Percentiles rank a stretch among this genome's conserved stretches.
phyloP scores from a whole-genome alignment of 1,139 yeast genomes.

The Yamadazyma atmosphaerica region DNA sequence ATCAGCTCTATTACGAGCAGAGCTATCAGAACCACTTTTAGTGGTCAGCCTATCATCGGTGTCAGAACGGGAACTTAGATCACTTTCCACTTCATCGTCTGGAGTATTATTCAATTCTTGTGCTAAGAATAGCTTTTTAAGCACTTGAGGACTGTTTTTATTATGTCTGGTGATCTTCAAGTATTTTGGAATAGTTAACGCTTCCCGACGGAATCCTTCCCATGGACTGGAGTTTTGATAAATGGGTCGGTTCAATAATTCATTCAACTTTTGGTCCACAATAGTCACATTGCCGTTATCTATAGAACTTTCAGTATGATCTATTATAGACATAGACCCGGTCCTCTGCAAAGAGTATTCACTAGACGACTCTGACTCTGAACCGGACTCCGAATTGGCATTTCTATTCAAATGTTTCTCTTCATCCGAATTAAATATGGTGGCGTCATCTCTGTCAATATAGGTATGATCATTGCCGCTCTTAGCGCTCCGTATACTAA shows the following conservation, averaged over 20 bases:
- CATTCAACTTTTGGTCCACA: conserved; percentile 8
- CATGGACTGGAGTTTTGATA: conserved; percentile 24
- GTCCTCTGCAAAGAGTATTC: conserved; percentile 12
- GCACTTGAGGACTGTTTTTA: conserved; percentile 42
- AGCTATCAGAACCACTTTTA: conserved; percentile 9
- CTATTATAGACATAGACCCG: conserved; percentile 9
- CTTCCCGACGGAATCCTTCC: conserved; percentile 36
- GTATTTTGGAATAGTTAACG: conserved; percentile 54
- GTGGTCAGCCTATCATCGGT: conserved; percentile 3
- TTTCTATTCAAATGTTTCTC: conserved; percentile 7
- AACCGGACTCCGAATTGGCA: conserved; percentile 2
- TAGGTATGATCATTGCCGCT: background rate
- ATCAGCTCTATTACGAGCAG: conserved; percentile 2
- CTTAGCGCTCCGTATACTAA: conserved; percentile 1
- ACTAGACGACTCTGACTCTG: conserved; percentile 15
- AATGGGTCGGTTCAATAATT: conserved; percentile 5
- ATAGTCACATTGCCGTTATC: background rate
- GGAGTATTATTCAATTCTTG: conserved; percentile 58
- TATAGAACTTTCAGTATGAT: conserved; percentile 4
- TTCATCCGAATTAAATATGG: conserved; percentile 14
- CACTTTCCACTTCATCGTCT: conserved; percentile 5
- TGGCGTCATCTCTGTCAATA: conserved; percentile 12
- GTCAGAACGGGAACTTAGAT: conserved; percentile 3
- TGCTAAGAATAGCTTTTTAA: conserved; percentile 69
- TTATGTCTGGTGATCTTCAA: conserved; percentile 48